Conservation (phyloP, 2,329 filamentous ascomycete species). For the Hypoxylon sp. region DNA sequence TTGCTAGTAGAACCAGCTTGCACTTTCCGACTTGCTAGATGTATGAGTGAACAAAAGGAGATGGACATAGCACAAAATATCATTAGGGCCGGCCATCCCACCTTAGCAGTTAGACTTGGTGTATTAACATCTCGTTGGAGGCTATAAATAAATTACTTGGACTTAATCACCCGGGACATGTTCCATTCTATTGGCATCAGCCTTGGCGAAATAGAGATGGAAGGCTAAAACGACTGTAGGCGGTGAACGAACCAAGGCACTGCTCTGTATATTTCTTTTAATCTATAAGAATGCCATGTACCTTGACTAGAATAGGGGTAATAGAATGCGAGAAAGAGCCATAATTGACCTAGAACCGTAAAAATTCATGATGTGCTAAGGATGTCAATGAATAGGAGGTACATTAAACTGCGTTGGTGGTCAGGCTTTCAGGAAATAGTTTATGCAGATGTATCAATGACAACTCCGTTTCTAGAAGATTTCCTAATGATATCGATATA, state of each 20-base stretch:
- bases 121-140: conserved; percentile 8
- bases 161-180: not conserved
- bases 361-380: too few species aligned
- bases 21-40: not conserved
- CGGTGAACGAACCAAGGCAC: not conserved
- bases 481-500: not conserved
- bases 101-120: not conserved
- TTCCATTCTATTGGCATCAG: not conserved
- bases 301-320: too few species aligned
- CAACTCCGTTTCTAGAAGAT: not conserved
- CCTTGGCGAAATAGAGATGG: not conserved
- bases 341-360: too few species aligned
- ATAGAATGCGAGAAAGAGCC: too few species aligned
- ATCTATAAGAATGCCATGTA: not conserved
- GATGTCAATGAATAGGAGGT: too few species aligned
- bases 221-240: not conserved
- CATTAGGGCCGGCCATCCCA: not conserved
- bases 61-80: conserved; percentile 3
- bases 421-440: not conserved
- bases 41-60: not conserved
- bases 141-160: not conserved
- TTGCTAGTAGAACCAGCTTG: not conserved
- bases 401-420: not conserved
- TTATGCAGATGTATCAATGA: not conserved
- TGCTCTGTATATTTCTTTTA: conserved; percentile 3